Conservation (phyloP, 2,329 filamentous ascomycete species). For the Epichloe coenophiala region DNA sequence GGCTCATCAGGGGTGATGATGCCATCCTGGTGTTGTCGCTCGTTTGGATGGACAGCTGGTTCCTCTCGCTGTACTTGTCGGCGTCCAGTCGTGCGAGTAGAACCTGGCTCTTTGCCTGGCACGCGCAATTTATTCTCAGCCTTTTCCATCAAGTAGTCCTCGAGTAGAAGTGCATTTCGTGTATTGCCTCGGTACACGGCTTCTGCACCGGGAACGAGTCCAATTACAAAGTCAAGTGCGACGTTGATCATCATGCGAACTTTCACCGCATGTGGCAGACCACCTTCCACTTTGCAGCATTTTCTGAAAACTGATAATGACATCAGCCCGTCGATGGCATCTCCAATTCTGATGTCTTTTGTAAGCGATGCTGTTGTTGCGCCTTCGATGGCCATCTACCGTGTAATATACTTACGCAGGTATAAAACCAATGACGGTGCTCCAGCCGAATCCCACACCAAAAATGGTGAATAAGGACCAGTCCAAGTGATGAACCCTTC, state of each 20-base stretch:
- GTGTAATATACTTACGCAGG: slow-evolving; percentile 51
- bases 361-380: neutral
- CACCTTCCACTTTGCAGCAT: slow-evolving; percentile 63
- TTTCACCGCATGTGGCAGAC: slow-evolving; percentile 48
- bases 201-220: slow-evolving; percentile 59
- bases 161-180: slow-evolving; percentile 57
- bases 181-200: slow-evolving; percentile 64
- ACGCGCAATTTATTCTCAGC: slow-evolving; percentile 43
- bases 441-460: slow-evolving; percentile 80
- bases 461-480: slow-evolving; percentile 70
- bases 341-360: slow-evolving; percentile 48
- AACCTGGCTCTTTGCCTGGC: slow-evolving; percentile 30
- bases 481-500: slow-evolving; percentile 74
- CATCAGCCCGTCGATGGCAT: slow-evolving; percentile 59
- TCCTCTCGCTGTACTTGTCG: slow-evolving; percentile 22
- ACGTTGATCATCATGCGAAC: slow-evolving; percentile 73
- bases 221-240: slow-evolving; percentile 56
- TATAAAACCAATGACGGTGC: slow-evolving; percentile 69
- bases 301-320: slow-evolving; percentile 62
- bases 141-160: slow-evolving; percentile 53
- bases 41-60: neutral
- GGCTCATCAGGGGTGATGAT: neutral
- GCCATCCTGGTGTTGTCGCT: neutral
- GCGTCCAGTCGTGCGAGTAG: slow-evolving; percentile 37
- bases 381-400: neutral